Base-by-base conservation (phyloP, 1,284 basidiomycete genomes). In the Rhizoctonia solani region DNA sequence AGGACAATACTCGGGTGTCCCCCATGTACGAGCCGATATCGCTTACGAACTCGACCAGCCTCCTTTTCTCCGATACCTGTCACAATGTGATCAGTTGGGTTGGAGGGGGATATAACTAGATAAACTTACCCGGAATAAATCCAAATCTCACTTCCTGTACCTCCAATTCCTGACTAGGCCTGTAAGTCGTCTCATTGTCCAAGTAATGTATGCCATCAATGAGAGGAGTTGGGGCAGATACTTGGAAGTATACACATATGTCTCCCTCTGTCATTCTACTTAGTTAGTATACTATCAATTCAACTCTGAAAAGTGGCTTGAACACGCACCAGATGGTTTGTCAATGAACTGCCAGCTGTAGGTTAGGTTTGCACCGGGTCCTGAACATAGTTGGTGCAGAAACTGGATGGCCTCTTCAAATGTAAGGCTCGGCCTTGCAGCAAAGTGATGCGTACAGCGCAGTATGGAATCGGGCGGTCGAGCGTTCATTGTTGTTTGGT, bases 281-380 rank as follows among this genome's bases (percentile, higher is more conserved):
- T 4, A 46, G 72, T 42, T 11, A 70, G 30, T 21, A 69, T 50
- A 59, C 23, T 16, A 39, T 8, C 37, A 39, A 39, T n/a, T n/a
- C n/a, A n/a, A 25, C 55, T 42, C 14, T 30, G 8, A 1, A 6
- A 32, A 49, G 23, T 25, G 21, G 32, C 23, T 47, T 27, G 58
- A 47, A 47, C 21, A 75, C 81, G 68, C 67, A 88, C 89, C 89
- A 72, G 76, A 72, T 21, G 89, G 88, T 72, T 86, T 87, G 79
- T 92, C 89, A 32, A 92, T 83, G 71, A 84, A 90, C 1, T 81
- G 78, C 87, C 88, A 90, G 14, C 77, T 72, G 73, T 87, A 92
- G 1, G 89, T 87, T 11, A 83, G 76, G 19, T 76, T 82, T 53
- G 80, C 58, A 9, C 58, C 58, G 77, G 0, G 89, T 81, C 59